Evolutionary conservation across 2,329 filamentous ascomycete genomes (phyloP).

Genomic region (Rhynchosporium graminicola): DNA sequence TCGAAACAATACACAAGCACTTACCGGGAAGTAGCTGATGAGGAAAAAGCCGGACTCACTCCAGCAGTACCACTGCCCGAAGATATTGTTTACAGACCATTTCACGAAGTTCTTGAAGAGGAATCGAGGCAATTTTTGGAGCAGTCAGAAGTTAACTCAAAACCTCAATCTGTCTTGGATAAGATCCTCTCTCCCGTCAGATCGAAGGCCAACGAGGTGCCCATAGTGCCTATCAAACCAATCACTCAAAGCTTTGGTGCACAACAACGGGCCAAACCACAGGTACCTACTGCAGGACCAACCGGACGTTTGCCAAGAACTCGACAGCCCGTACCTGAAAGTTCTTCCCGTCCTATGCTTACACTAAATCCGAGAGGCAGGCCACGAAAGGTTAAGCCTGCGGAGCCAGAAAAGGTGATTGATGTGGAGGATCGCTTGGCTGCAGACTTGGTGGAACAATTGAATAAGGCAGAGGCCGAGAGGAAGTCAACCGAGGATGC

Average conservation of each 20-base stretch:
- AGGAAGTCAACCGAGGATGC: slow-evolving; percentile 32
- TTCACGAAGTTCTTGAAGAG: slow-evolving; percentile 61
- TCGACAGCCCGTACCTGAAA: slow-evolving; percentile 27
- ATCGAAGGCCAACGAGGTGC: slow-evolving; percentile 19
- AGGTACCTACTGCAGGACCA: slow-evolving; percentile 40
- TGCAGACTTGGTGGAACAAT: slow-evolving; percentile 36
- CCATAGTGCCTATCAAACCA: slow-evolving; percentile 42
- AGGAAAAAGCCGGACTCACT: slow-evolving; percentile 66
- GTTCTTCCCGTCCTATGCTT: slow-evolving; percentile 26
- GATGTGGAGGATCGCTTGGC: slow-evolving; percentile 39
- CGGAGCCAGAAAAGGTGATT: slow-evolving; percentile 28
- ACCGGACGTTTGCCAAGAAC: slow-evolving; percentile 27
- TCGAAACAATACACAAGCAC: slow-evolving; percentile 50
- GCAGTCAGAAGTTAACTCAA: slow-evolving; percentile 19
- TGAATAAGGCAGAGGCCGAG: slow-evolving; percentile 30
- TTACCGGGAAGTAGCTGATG: slow-evolving; percentile 67
- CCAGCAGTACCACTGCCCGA: slow-evolving; percentile 63
- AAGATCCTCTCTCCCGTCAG: slow-evolving; percentile 22
- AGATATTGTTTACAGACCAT: slow-evolving; percentile 64
- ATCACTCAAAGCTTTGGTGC: slow-evolving; percentile 66
- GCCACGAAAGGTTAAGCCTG: slow-evolving; percentile 22
- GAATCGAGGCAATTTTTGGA: slow-evolving; percentile 39
- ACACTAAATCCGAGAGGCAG: slow-evolving; percentile 20
- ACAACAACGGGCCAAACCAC: slow-evolving; percentile 61
- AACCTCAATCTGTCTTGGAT: slow-evolving; percentile 24